These are phyloP conservation scores for Neopestalotiopsis clavispora DNA, from an alignment of 2,329 filamentous ascomycete genomes.

Conservation along the genomic window DNA sequence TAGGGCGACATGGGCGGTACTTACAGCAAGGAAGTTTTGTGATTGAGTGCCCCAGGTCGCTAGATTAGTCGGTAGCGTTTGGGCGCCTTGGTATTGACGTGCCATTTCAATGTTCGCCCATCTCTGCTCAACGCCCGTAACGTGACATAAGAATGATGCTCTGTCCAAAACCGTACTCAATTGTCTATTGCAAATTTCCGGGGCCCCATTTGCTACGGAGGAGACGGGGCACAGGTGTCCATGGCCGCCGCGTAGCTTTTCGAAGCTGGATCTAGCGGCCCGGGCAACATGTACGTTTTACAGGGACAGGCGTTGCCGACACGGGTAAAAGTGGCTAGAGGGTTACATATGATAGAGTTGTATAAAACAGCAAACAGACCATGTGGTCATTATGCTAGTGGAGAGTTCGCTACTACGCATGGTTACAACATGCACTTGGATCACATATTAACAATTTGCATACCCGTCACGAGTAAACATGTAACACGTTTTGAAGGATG, in stretches of 20 bases:
- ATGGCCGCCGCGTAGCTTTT: not conserved
- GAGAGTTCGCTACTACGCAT: not conserved
- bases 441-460: not conserved
- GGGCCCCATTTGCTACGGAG: not conserved
- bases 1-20: not conserved
- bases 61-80: not conserved
- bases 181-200: not conserved
- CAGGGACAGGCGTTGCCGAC: not conserved
- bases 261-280: not conserved
- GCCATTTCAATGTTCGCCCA: not conserved
- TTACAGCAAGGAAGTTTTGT: constrained; percentile 14
- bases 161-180: not conserved
- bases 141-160: not conserved
- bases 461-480: not conserved
- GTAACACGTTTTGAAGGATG: not conserved
- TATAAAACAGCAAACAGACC: not conserved
- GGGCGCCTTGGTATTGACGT: not conserved
- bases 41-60: not conserved
- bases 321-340: not conserved
- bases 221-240: no score
- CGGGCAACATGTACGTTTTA: not conserved
- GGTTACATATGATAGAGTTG: not conserved
- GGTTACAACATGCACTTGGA: not conserved
- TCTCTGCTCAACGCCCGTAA: not conserved
- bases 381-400: not conserved